phyloP scores from a whole-genome alignment of 2,329 filamentous ascomycete species.

The Ophiostoma novo-ulmi region DNA sequence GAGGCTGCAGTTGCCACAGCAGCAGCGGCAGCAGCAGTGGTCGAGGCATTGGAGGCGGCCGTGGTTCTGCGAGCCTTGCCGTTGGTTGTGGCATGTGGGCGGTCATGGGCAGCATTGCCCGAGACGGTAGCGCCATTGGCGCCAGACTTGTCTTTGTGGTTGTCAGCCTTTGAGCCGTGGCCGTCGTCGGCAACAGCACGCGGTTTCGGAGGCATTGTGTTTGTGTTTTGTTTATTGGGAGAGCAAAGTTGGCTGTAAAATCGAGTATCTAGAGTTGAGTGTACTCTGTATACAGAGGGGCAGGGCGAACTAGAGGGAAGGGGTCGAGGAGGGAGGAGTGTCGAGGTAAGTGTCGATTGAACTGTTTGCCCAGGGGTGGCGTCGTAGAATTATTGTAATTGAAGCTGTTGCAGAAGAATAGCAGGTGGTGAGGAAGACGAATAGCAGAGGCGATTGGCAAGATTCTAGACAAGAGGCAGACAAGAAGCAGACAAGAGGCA shows the following conservation, averaged over 20 bases:
- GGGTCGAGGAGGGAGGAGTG: not conserved
- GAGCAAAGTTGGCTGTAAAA: not conserved
- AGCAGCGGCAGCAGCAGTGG: slow-evolving; percentile 31
- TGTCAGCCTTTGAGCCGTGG: slow-evolving; percentile 39
- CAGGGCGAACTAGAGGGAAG: not conserved
- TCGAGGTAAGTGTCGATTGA: not conserved
- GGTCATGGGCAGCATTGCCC: slow-evolving; percentile 19
- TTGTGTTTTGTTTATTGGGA: not conserved
- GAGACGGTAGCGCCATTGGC: slow-evolving; percentile 25
- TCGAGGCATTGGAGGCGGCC: slow-evolving; percentile 40
- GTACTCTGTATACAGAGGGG: not conserved
- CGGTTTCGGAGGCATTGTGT: slow-evolving; percentile 25
- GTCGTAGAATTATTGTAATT: not conserved
- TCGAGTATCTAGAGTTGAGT: not conserved
- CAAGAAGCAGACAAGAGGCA: not conserved
- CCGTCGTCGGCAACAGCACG: slow-evolving; percentile 24
- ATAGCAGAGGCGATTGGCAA: not conserved
- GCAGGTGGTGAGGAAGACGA: not conserved
- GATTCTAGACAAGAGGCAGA: not conserved
- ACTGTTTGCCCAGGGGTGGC: not conserved
- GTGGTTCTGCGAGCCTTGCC: slow-evolving; percentile 51
- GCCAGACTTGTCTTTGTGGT: slow-evolving; percentile 44
- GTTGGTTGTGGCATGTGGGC: slow-evolving; percentile 38
- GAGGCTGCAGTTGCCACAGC: slow-evolving; percentile 26
- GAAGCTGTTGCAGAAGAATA: not conserved